These are phyloP conservation scores for Pseudogymnoascus sp. DNA, from an alignment of 2,329 filamentous ascomycete species.

Conservation along the genomic window DNA sequence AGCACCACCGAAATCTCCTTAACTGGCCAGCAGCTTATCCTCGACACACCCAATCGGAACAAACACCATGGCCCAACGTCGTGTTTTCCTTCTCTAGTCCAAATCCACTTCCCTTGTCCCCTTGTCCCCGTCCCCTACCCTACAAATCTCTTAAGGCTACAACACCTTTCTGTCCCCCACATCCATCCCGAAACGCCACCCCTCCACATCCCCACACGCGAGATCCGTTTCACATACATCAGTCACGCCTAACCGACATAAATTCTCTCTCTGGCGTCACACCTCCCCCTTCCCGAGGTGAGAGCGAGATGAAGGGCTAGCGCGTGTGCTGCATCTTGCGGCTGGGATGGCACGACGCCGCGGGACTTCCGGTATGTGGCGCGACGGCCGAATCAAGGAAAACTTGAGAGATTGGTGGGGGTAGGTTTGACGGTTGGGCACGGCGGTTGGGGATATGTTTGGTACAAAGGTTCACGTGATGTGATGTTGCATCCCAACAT, in stretches of 20 bases:
- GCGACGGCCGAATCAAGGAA: neutral
- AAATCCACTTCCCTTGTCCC: neutral
- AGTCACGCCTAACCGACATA: neutral
- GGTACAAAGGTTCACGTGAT: neutral
- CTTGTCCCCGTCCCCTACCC: neutral
- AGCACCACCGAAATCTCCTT: neutral
- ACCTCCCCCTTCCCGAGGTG: neutral
- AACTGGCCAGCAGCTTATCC: neutral
- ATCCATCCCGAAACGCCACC: conserved; percentile 3
- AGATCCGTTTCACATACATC: conserved; percentile 1
- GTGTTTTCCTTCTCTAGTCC: neutral
- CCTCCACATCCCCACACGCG: neutral
- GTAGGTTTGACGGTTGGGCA: neutral
- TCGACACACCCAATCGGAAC: neutral
- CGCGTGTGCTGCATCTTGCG: neutral
- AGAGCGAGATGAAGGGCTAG: conserved; percentile 3
- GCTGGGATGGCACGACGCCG: neutral
- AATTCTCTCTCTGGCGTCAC: neutral
- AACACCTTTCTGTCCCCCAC: neutral
- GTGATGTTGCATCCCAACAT: neutral
- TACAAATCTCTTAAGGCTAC: neutral
- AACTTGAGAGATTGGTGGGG: neutral
- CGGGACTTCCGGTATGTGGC: neutral
- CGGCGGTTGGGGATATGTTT: neutral
- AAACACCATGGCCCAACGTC: neutral